Evolutionary conservation across 305 asterid species (phyloP).

Genomic region (Petunia hybrid): DNA sequence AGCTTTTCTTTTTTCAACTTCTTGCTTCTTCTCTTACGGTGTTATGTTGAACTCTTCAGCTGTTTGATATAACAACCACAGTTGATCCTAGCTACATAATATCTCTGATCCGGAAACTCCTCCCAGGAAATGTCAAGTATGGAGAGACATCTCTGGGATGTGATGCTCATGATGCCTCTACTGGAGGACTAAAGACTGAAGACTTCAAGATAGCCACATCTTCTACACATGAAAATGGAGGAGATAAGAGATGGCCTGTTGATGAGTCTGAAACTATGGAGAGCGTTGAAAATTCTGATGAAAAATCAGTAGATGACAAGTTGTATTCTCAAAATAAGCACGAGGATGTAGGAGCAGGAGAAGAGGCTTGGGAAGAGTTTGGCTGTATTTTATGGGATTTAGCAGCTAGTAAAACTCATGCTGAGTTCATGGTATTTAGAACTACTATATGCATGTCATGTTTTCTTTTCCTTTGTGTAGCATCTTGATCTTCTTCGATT

Average conservation of each 20-base stretch:
- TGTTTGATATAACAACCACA: constrained; percentile 79
- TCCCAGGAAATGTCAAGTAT: constrained; percentile 54
- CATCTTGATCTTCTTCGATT: constrained; percentile 19
- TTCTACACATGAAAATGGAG: constrained; percentile 50
- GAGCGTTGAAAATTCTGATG: constrained; percentile 43
- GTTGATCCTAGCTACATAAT: constrained; percentile 93
- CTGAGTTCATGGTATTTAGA: constrained; percentile 79
- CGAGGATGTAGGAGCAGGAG: constrained; percentile 47
- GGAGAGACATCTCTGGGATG: constrained; percentile 42
- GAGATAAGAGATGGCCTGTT: constrained; percentile 30
- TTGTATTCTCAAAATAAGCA: constrained; percentile 32
- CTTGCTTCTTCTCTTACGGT: constrained; percentile 20
- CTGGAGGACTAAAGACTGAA: constrained; percentile 46
- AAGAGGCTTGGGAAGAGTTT: constrained; percentile 84
- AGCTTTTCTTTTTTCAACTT: constrained; percentile 11
- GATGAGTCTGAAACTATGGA: constrained; percentile 51
- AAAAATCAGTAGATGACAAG: constrained; percentile 44
- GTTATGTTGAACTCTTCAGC: constrained; percentile 53
- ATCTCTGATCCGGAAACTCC: constrained; percentile 91
- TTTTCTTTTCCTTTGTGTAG: constrained; percentile 20
- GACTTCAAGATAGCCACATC: constrained; percentile 36
- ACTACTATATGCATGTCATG: not conserved
- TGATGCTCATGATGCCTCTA: constrained; percentile 35
- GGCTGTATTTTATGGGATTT: constrained; percentile 99
- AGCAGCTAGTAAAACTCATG: constrained; percentile 86